Percentiles rank a stretch among this genome's conserved stretches.
phyloP scores from a whole-genome alignment of 129 eudicot species.

The Chrysanthemum seticuspe region DNA sequence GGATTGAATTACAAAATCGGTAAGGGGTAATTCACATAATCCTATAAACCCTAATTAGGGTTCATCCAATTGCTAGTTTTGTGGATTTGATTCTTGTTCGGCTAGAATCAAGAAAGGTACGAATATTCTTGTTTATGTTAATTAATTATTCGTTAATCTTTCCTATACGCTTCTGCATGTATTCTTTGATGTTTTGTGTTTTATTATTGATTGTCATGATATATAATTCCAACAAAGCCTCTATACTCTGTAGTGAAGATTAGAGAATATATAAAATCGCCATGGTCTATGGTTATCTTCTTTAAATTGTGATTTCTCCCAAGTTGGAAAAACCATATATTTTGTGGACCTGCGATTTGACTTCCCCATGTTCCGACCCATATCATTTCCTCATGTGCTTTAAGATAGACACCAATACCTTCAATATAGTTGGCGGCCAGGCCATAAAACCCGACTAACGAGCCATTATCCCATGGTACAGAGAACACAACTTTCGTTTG shows the following conservation, averaged over 20 bases:
- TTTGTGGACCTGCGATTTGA: not conserved
- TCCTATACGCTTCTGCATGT: too few species aligned
- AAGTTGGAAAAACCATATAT: not conserved
- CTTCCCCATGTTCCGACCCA: constrained; percentile 11
- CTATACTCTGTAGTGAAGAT: not conserved
- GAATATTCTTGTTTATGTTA: too few species aligned
- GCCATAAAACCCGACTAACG: constrained; percentile 5
- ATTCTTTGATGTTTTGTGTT: too few species aligned
- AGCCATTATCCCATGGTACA: not conserved
- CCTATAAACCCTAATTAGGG: too few species aligned
- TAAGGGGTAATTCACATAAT: too few species aligned
- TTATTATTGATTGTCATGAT: too few species aligned
- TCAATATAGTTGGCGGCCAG: not conserved
- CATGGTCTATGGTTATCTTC: constrained; percentile 1
- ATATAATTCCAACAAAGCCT: too few species aligned
- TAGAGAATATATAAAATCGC: not conserved
- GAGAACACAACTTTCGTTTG: not conserved
- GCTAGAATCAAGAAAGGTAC: too few species aligned
- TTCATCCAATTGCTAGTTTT: too few species aligned
- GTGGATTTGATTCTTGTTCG: too few species aligned
- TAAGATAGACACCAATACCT: constrained; percentile 12
- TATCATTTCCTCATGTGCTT: not conserved
- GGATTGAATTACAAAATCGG: too few species aligned
- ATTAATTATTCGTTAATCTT: too few species aligned
- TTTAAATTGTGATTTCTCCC: not conserved